Conservation (phyloP, 768 basidiomycete genomes). For the Amanita subjunquillea region DNA sequence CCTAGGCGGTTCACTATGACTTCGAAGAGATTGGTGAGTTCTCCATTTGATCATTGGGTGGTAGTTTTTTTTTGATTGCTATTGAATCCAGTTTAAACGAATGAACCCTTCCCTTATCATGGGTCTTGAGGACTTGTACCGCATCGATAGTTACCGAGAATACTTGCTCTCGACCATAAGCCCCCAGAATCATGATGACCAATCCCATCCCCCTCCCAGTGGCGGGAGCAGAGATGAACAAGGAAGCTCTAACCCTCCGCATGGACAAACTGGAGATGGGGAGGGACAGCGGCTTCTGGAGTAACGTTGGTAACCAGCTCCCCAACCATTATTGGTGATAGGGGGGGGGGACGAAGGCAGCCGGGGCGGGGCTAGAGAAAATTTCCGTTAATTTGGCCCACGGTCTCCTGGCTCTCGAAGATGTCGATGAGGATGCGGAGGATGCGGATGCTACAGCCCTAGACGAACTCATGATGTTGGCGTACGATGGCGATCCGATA, state of each 20-base stretch:
- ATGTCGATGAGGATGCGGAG: slow-evolving; percentile 10
- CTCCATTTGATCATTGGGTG: background rate
- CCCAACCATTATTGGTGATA: background rate
- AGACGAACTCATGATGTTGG: slow-evolving; percentile 10
- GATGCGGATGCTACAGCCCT: slow-evolving; percentile 9
- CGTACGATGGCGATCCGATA: slow-evolving; percentile 1
- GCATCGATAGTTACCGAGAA: background rate
- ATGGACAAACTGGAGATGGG: background rate
- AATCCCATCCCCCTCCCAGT: background rate
- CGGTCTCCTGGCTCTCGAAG: slow-evolving; percentile 6
- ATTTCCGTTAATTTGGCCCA: background rate
- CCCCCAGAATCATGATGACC: background rate
- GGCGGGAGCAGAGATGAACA: background rate
- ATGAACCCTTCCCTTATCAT: background rate
- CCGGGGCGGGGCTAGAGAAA: background rate
- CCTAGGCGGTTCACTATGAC: background rate
- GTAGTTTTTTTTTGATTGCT: background rate
- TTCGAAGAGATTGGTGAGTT: background rate
- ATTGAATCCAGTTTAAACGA: slow-evolving; percentile 2
- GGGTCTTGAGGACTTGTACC: no score
- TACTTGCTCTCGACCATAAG: background rate
- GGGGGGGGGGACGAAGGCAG: no score
- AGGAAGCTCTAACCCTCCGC: slow-evolving; percentile 1
- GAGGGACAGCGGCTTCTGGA: background rate
- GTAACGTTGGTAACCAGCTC: background rate